phyloP scores from a whole-genome alignment of 2,329 filamentous ascomycete genomes.

The Talaromyces funiculosus region DNA sequence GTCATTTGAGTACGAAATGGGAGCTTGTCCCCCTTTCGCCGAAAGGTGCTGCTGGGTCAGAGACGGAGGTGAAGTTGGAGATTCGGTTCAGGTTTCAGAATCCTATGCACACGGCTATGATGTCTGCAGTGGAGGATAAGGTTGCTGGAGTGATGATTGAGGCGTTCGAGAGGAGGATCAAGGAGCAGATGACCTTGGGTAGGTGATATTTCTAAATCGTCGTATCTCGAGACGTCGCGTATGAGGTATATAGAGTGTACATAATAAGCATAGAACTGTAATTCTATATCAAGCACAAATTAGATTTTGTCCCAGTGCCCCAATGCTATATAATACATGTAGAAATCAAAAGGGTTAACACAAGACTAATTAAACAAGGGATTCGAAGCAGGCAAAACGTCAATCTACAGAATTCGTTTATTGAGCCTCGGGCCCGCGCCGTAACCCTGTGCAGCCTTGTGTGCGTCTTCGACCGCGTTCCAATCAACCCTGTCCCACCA shows the following conservation, averaged over 20 bases:
- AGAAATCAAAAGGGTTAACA: conserved; percentile 2
- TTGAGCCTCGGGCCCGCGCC: neutral
- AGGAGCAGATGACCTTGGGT: conserved; percentile 35
- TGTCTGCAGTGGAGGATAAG: conserved; percentile 73
- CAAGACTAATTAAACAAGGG: neutral
- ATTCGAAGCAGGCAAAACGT: neutral
- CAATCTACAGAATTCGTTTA: conserved; percentile 3
- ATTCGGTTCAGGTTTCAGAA: conserved; percentile 83
- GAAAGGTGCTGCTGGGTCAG: conserved; percentile 26
- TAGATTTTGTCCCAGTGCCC: conserved; percentile 9
- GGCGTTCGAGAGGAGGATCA: conserved; percentile 81
- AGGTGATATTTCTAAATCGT: too few species aligned
- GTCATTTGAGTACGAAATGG: conserved; percentile 42
- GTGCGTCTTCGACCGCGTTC: conserved; percentile 58
- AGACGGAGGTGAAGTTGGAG: conserved; percentile 68
- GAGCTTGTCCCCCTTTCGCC: conserved; percentile 32
- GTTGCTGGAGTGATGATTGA: conserved; percentile 85
- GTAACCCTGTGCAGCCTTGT: conserved; percentile 26
- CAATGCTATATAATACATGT: conserved; percentile 17
- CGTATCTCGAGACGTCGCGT: too few species aligned
- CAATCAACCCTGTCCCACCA: conserved; percentile 93
- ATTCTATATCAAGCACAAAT: conserved; percentile 1
- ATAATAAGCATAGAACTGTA: neutral
- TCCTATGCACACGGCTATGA: conserved; percentile 78
- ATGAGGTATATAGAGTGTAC: neutral